Evolutionary conservation across 495 filamentous ascomycete genomes (phyloP).

Genomic region (Penicillium coprophilum): DNA sequence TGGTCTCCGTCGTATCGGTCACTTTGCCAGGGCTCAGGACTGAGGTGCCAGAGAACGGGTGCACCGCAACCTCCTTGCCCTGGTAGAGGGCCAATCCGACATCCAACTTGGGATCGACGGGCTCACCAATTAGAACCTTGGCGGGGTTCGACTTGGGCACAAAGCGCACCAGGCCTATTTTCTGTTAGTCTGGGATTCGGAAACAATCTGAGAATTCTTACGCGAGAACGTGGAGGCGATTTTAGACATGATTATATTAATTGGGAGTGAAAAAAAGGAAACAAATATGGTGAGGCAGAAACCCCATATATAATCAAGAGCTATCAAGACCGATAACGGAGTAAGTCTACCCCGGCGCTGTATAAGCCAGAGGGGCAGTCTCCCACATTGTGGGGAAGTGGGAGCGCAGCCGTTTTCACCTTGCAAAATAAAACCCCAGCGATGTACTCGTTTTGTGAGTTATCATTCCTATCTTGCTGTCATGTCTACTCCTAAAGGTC

Average conservation of each 20-base stretch:
- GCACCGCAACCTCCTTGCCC: constrained; percentile 54
- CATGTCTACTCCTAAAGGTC: constrained; percentile 54
- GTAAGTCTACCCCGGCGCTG: constrained; percentile 24
- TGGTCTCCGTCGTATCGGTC: constrained; percentile 49
- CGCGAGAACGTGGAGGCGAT: constrained; percentile 48
- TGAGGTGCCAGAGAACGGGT: constrained; percentile 55
- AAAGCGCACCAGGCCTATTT: constrained; percentile 59
- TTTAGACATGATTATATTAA: constrained; percentile 34
- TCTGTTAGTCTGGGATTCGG: constrained; percentile 7
- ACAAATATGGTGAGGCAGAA: neutral
- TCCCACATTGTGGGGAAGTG: constrained; percentile 26
- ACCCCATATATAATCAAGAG: neutral
- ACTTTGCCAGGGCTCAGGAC: constrained; percentile 51
- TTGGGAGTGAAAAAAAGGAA: constrained; percentile 1
- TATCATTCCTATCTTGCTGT: constrained; percentile 12
- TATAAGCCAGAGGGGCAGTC: constrained; percentile 18
- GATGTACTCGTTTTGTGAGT: constrained; percentile 5
- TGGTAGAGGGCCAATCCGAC: constrained; percentile 55
- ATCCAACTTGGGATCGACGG: constrained; percentile 51
- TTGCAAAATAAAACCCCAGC: constrained; percentile 20
- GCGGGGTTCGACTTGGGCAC: constrained; percentile 51
- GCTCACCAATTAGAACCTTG: constrained; percentile 58
- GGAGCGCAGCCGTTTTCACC: constrained; percentile 12
- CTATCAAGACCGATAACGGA: constrained; percentile 10
- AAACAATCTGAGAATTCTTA: constrained; percentile 17